Evolutionary conservation across 306 rosid species (phyloP).

Genomic region (Vigna reflexopilosa): DNA sequence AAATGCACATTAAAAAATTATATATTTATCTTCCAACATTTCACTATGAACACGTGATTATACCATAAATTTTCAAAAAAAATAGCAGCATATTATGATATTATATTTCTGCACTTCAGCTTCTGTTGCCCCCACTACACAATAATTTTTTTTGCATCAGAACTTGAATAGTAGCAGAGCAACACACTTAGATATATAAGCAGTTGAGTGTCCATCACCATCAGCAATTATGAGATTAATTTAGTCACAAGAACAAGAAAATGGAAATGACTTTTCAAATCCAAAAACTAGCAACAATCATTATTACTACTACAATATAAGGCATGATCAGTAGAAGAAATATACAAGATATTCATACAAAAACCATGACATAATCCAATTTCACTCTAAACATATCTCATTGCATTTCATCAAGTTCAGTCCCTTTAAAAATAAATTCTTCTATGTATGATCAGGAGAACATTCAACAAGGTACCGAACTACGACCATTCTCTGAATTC

Average conservation of each 20-base stretch:
- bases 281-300: slow-evolving; percentile 3
- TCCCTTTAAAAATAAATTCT: slow-evolving; percentile 1
- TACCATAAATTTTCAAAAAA: neutral
- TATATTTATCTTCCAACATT: slow-evolving; percentile 5
- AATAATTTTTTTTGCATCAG: neutral
- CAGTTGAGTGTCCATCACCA: slow-evolving; percentile 15
- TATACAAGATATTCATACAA: slow-evolving; percentile 13
- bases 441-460: neutral
- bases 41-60: neutral
- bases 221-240: slow-evolving; percentile 26
- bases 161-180: slow-evolving; percentile 14
- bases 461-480: neutral
- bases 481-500: slow-evolving; percentile 7
- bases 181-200: neutral
- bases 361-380: neutral
- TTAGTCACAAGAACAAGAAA: neutral
- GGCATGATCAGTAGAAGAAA: slow-evolving; percentile 4
- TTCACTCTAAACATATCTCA: slow-evolving; percentile 1
- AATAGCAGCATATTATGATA: slow-evolving; percentile 2
- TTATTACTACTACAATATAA: neutral
- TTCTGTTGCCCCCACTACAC: slow-evolving; percentile 13
- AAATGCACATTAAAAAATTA: neutral
- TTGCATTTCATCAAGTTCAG: slow-evolving; percentile 13
- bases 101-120: slow-evolving; percentile 23
- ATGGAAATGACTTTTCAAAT: slow-evolving; percentile 1